Percentiles rank a stretch among this genome's conserved stretches.
These are phyloP conservation scores for Rhizophagus sp. DNA, from an alignment of 192 early-diverging fungal species.

Conservation along the genomic window DNA sequence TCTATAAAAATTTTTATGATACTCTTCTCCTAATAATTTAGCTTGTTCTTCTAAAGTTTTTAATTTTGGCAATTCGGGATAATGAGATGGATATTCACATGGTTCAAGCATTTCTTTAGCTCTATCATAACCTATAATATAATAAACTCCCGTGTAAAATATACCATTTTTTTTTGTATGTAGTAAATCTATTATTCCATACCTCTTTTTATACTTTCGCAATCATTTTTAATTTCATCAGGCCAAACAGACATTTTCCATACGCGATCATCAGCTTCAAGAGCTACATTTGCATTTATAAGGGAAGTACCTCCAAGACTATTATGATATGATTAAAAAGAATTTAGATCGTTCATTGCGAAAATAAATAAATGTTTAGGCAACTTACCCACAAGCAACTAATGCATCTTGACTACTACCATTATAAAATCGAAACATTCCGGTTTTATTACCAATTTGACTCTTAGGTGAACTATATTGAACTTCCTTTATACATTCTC, in stretches of 20 bases:
- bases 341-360: background rate
- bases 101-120: constrained; percentile 44
- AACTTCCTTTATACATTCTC: constrained; percentile 38
- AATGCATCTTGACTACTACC: constrained; percentile 44
- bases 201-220: constrained; percentile 23
- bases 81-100: constrained; percentile 40
- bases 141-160: constrained; percentile 9
- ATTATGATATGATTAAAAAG: background rate
- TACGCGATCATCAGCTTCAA: constrained; percentile 41
- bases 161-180: background rate
- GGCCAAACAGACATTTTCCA: constrained; percentile 42
- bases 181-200: background rate
- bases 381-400: constrained; percentile 44
- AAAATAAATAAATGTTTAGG: background rate
- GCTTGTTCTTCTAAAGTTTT: constrained; percentile 43
- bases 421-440: constrained; percentile 43
- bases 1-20: constrained; percentile 39
- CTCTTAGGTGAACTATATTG: constrained; percentile 37
- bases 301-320: constrained; percentile 52
- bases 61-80: constrained; percentile 43
- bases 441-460: constrained; percentile 36
- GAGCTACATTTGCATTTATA: constrained; percentile 47
- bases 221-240: constrained; percentile 39
- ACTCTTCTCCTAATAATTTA: constrained; percentile 31
- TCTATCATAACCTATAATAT: constrained; percentile 37